phyloP scores from a whole-genome alignment of 2,329 filamentous ascomycete genomes.

The Fusarium phyllophilum region DNA sequence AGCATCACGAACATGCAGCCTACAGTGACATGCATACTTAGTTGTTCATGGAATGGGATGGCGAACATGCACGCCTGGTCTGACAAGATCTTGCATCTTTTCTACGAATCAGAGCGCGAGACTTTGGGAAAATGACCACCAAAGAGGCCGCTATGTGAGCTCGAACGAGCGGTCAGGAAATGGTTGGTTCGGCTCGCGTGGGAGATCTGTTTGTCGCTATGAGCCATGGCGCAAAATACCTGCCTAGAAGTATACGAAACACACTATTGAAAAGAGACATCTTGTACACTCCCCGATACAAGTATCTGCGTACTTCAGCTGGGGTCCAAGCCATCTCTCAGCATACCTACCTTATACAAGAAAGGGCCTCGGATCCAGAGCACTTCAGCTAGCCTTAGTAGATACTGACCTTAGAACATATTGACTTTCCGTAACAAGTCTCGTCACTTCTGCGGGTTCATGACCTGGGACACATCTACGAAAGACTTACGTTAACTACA shows the following conservation, averaged over 20 bases:
- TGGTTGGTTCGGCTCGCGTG: background rate
- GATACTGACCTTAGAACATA: background rate
- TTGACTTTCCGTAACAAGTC: background rate
- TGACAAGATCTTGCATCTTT: background rate
- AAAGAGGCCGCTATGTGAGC: background rate
- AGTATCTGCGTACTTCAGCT: background rate
- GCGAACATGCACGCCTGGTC: background rate
- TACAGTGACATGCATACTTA: background rate
- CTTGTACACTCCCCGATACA: background rate
- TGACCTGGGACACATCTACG: background rate
- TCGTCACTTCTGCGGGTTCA: no score
- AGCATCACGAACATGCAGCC: background rate
- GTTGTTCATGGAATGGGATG: background rate
- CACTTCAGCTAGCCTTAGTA: background rate
- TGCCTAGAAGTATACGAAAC: background rate
- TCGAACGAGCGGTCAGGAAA: background rate
- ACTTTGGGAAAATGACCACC: background rate
- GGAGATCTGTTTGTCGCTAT: slow-evolving; percentile 20
- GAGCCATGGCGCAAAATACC: background rate
- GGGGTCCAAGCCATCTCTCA: background rate
- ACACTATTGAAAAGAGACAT: background rate
- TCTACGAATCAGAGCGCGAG: background rate
- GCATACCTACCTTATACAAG: background rate
- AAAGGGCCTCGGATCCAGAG: background rate
- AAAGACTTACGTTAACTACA: background rate